Base-by-base conservation (phyloP, 176 grass and related monocot genomes). In the Oryza australiensis region DNA sequence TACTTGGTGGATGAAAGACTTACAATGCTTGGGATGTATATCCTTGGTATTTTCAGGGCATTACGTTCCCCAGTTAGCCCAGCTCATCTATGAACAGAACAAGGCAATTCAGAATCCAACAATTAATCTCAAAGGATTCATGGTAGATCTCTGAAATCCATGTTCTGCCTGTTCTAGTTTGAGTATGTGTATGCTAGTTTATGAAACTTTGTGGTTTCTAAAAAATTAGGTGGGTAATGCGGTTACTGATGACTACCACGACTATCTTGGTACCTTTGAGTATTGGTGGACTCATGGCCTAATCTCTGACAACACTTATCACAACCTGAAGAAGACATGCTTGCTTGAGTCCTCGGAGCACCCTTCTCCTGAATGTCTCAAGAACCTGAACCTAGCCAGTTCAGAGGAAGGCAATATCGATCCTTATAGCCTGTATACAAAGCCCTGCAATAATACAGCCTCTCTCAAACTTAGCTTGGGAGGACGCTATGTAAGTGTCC, bases 241-340 rank as follows among this genome's bases (percentile, higher is more conserved):
- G 37, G 96, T 98, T 70, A 95, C 89, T 34, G 96, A 98, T 46
- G 92, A 98, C 85, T 95, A 93, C 88, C 91, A 91, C 41, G 93
- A 98, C 74, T 98, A 95, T 71, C 84, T 99, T 23, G 96, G 96
- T 32, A 99, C 96, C 7, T 99, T 95, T 34, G 96, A 99, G 89
- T 99, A 91, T 66, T 99, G 96, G 96, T 99, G 96, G 93, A 92
- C 87, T 9, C 96, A 99, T 73, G 96, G 91, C 33, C 80, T 99
- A 14, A 99, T 99, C 68, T 99, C 96, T 63, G 96, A 99, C 46
- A 63, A 76, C 41, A 95, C 91, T 9, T 99, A 95, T 30, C 92
- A 90, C 86, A 94, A 91, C 75, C 65, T 99, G 85, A 99, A 90
- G 86, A 32, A 59, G 11, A 99, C 86, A 26, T 98, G 93, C 57